Evolutionary conservation across 2,329 filamentous ascomycete genomes (phyloP), one percentile per base, ranked within the genome.

Genomic region (Parasarocladium wereldwijsianum): DNA sequence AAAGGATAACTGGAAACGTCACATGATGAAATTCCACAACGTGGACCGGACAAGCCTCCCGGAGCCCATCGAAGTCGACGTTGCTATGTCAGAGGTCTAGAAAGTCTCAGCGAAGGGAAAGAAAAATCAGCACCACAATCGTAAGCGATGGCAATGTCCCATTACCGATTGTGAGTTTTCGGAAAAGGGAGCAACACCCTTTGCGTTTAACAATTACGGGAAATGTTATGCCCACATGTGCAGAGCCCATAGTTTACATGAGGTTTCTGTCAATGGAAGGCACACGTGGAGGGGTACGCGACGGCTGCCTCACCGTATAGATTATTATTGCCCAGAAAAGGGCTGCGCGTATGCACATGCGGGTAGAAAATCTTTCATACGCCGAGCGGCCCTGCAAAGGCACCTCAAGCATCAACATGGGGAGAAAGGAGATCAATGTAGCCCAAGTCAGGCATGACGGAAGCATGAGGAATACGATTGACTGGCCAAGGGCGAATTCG

Each of bases 1-100:
- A 31, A 74, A 73, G 42, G 69, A 73, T 41, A 73, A 74, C 45
- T 73, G 68, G 68, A 63, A 67, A 40, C 52, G 69, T 33, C 69
- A 74, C 42, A 72, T 74, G 66, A 53, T 59, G 20, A 72, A 71
- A 45, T 72, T 70, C 39, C 69, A 74, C 39, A 47, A 58, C 20
- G 46, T 60, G 35, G 57, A 61, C 29, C 46, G 52, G 26, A 39
- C 40, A 26, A 34, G 44, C 14, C 47, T 57, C 5, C 58, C 61
- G 2, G 54, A 58, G 11, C 57, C 59, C 12, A 50, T 60, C 10
- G 51, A 58, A 30, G 47, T 49, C 11, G 59, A 61, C 34, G n/a
- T n/a, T n/a, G n/a, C n/a, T n/a, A n/a, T n/a, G n/a, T n/a, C n/a
- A n/a, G n/a, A n/a, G n/a, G n/a, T n/a, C n/a, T 30, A 30, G 14